Base-by-base conservation (phyloP, 345 rosid genomes). In the Euphorbia lathyris region DNA sequence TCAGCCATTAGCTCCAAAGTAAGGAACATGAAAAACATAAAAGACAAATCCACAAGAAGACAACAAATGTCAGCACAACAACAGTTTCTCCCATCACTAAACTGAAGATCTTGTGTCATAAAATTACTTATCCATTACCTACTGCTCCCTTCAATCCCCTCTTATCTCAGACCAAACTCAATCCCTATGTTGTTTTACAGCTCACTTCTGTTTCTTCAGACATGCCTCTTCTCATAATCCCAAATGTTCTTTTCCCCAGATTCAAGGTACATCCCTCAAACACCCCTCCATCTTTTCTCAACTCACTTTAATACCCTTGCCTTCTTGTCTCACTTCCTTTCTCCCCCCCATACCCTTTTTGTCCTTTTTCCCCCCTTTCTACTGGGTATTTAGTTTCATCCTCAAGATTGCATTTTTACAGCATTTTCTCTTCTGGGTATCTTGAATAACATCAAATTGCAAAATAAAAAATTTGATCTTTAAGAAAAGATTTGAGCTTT, bases 261-360 rank as follows among this genome's bases (percentile, higher is more conserved):
- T 88, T 84, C 93, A 84, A 83, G 83, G 87, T 80, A 84, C 86
- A 74, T 50, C 52, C 69, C 75, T 74, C 72, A 77, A 74, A 62
- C 83, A 80, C 67, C 50, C 79, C 69, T 59, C 77, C 82, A 72
- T 74, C 74, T 80, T 85, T 86, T 87, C 87, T 85, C 83, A 78
- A 82, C 85, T 77, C 69, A 58, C 58, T 43, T 85, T 60, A 85
- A 79, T 74, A 70, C 83, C 70, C 68, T 75, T 82, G 75, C 73
- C 70, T 74, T 79, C 85, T 87, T 83, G 90, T 84, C 89, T 78
- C 72, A 38, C 71, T 78, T 60, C 74, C 83, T 85, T 81, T 69
- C 43, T 70, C 76, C 69, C 60, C 83, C 93, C 96, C 98, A 92
- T 88, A 72, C 86, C 70, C 85, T 72, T 78, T 83, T 84, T 82